Evolutionary conservation across 345 rosid species (phyloP), one percentile per base, ranked within the genome.

Genomic region (Syzygium aqueum): DNA sequence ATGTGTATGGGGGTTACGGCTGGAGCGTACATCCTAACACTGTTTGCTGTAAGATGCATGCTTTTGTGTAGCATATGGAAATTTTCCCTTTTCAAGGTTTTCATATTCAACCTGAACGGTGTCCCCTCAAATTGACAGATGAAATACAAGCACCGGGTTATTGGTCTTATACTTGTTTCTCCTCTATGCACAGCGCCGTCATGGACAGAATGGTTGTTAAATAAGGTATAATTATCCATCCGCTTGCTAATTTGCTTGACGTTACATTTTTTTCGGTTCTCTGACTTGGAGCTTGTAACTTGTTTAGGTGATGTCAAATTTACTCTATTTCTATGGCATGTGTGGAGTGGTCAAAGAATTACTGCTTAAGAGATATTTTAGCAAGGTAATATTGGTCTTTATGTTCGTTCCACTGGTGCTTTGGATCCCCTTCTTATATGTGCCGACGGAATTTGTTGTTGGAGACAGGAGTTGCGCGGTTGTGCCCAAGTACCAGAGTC

Each of bases 1-100:
- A 96, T 96, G 99, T 98, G 99, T 87, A 92, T 98, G 98, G 99
- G 99, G 85, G 99, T 96, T 88, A 95, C 97, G 67, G 98, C 98
- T 51, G 99, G 99, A 91, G 99, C 99, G 30, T 96, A 98, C 90
- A 89, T 96, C 91, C 95, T 98, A 88, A 94, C 99, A 61, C 87
- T 96, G 53, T 98, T 98, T 91, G 98, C 99, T 85, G 99, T 98
- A 91, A 92, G 98, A 87, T 87, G 88, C 86, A 49, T 87, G 85
- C 85, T 86, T 83, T 82, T 51, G 80, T 65, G 56, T 88, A 14
- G 23, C 56, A 23, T 51, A 22, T 85, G 59, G 40, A 50, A 16
- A 43, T 84, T 49, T 85, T 30, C 61, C 27, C 28, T 4, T 50
- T 2, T 59, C 23, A 5, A 46, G 53, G n/a, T 85, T 46, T 56